A percentile compares a stretch with the other conserved stretches of the same genome.
These are phyloP conservation scores for Solanum dulcamara DNA, from an alignment of 257 asterid species.

Conservation along the genomic window DNA sequence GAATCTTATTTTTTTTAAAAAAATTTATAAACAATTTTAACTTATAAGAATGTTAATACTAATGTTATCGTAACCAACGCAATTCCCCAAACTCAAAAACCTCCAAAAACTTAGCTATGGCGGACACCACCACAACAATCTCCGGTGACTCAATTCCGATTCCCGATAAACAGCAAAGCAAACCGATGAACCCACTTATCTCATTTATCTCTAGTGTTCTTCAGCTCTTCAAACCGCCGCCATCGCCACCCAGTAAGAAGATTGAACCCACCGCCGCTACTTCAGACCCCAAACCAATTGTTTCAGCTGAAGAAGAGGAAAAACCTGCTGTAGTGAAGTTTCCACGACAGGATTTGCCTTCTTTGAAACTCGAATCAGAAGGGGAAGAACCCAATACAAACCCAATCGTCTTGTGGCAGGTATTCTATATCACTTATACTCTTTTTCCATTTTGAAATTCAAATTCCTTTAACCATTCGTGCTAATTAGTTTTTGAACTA, in stretches of 20 bases:
- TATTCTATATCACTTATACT: neutral
- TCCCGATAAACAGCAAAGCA: neutral
- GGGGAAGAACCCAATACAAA: conserved; percentile 35
- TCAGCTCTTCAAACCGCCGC: conserved; percentile 35
- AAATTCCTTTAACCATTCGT: neutral
- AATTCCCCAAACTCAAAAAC: neutral
- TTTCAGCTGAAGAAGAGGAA: conserved; percentile 6
- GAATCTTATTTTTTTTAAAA: too few species aligned
- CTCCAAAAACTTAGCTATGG: neutral
- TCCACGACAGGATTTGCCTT: conserved; percentile 28
- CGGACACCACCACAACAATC: neutral
- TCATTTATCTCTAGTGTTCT: conserved; percentile 32
- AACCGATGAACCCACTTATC: conserved; percentile 26
- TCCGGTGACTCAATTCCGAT: neutral
- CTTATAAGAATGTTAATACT: too few species aligned
- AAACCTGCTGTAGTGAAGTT: conserved; percentile 22
- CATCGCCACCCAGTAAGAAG: conserved; percentile 8
- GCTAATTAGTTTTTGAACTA: neutral
- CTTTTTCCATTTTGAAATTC: neutral
- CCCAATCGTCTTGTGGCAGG: conserved; percentile 71
- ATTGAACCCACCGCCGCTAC: conserved; percentile 3
- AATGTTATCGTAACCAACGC: conserved; percentile 4
- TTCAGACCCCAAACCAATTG: conserved; percentile 3
- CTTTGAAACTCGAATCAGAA: conserved; percentile 45
- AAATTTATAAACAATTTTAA: too few species aligned